Percentiles rank a stretch among this genome's conserved stretches.
Conservation (phyloP, 2,329 filamentous ascomycete genomes). For the Penicillium psychrosexuale region DNA sequence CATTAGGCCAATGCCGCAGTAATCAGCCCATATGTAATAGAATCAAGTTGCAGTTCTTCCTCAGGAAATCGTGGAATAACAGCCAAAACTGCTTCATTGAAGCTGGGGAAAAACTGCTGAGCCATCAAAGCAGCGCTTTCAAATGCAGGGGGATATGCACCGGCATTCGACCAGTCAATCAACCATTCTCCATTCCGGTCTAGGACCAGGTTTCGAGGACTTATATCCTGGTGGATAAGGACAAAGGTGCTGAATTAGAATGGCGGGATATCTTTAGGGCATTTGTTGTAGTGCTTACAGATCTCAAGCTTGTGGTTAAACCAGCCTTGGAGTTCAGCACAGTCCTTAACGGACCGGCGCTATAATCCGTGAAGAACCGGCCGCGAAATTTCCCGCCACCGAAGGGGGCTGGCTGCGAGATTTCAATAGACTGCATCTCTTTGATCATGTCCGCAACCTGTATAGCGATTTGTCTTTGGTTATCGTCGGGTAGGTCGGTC, state of each 20-base stretch:
- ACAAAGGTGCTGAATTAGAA: constrained; percentile 20
- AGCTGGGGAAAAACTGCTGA: constrained; percentile 18
- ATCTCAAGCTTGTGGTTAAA: constrained; percentile 31
- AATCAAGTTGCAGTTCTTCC: constrained; percentile 19
- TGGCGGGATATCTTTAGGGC: constrained; percentile 12
- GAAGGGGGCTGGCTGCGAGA: constrained; percentile 11
- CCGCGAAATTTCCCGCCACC: constrained; percentile 20
- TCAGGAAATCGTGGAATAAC: constrained; percentile 16
- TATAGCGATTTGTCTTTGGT: constrained; percentile 15
- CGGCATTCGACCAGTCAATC: constrained; percentile 21
- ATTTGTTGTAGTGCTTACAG: constrained; percentile 12
- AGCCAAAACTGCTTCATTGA: constrained; percentile 20
- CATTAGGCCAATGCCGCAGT: constrained; percentile 18
- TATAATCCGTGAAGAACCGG: constrained; percentile 24
- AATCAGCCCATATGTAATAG: constrained; percentile 22
- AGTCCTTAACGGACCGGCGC: constrained; percentile 20
- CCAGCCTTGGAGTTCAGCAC: constrained; percentile 20
- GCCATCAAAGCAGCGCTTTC: constrained; percentile 16
- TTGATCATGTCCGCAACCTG: constrained; percentile 24
- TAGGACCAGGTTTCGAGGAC: constrained; percentile 22
- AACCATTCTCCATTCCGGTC: constrained; percentile 14
- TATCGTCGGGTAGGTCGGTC: constrained; percentile 13
- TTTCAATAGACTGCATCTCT: constrained; percentile 18
- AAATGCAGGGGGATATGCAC: constrained; percentile 25
- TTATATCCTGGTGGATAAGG: constrained; percentile 19